Base-by-base conservation (phyloP, 208 protist genomes). In the Tritrichomonas musculus region DNA sequence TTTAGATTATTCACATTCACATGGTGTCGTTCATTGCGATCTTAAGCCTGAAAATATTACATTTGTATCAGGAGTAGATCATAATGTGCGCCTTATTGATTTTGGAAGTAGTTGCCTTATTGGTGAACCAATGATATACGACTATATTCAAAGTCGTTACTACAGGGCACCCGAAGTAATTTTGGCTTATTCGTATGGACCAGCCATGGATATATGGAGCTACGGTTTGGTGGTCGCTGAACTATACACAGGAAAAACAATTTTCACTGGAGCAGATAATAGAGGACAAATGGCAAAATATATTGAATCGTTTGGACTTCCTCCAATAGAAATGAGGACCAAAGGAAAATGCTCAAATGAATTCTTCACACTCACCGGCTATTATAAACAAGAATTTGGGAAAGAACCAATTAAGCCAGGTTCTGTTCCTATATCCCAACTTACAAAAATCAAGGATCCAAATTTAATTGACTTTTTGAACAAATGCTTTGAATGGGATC, bases 181-280 rank as follows among this genome's bases (percentile, higher is more conserved):
- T 65, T 39, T 94, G 1, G 93, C 75, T 1, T 47, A 93, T 82
- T 39, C 64, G 0, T 94, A 94, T 66, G 65, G 53, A 36, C 93
- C 92, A n/a, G 17, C 64, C 13, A 94, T 94, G 72, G 93, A 93
- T 88, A 99, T 99, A 94, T 99, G 98, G 98, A 97, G 96, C 13
- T 95, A 99, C 2, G 99, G 97, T 22, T 99, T 98, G 94, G 98
- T 99, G 82, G 93, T 99, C 0, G 98, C 98, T 4, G 98, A 99
- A 94, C 95, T 99, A 93, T 97, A 99, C 96, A 99, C 97, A 25
- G 98, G 98, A 13, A 80, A 39, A 53, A n/a, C 93, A 17, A 41
- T 94, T 14, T 94, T 94, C 44, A 44, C 64, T 39, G 94, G 92
- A 14, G 50, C 27, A 36, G 92, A 50, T 27, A 93, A 94, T 50